phyloP scores from a whole-genome alignment of 441 rosid genomes.

The Hura crepitans region DNA sequence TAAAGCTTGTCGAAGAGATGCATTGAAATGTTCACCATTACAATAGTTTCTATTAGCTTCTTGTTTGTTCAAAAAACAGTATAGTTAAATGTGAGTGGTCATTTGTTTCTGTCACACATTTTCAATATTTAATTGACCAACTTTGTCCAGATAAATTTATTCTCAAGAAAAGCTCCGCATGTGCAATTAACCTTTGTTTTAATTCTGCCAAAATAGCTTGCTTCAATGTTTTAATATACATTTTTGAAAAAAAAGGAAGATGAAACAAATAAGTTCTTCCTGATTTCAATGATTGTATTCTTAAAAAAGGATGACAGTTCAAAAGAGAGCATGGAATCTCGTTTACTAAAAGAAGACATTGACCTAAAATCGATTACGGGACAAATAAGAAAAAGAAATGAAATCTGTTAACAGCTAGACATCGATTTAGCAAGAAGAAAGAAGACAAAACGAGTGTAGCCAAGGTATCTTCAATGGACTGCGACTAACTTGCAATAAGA shows the following conservation, averaged over 20 bases:
- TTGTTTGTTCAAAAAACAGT: slow-evolving; percentile 7
- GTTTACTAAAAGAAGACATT: slow-evolving; percentile 26
- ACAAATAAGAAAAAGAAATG: slow-evolving; percentile 10
- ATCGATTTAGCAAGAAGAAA: slow-evolving; percentile 11
- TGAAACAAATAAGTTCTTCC: slow-evolving; percentile 24
- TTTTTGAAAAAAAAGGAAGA: slow-evolving; percentile 18
- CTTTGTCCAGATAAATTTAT: slow-evolving; percentile 32
- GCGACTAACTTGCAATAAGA: slow-evolving; percentile 30
- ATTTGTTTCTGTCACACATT: slow-evolving; percentile 24
- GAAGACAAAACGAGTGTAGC: slow-evolving; percentile 26
- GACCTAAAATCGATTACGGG: slow-evolving; percentile 18
- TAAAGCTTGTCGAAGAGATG: slow-evolving; percentile 6
- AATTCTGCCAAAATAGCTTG: slow-evolving; percentile 25
- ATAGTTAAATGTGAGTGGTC: slow-evolving; percentile 17
- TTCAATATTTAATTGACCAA: slow-evolving; percentile 34
- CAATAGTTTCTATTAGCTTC: slow-evolving; percentile 12
- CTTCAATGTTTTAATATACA: slow-evolving; percentile 14
- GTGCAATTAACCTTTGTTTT: slow-evolving; percentile 39
- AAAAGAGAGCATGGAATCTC: slow-evolving; percentile 30
- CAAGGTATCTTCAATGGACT: slow-evolving; percentile 32
- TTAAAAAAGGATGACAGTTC: slow-evolving; percentile 39
- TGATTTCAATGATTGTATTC: slow-evolving; percentile 40
- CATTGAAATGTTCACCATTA: slow-evolving; percentile 12
- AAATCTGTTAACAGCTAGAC: slow-evolving; percentile 28
- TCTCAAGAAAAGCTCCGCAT: slow-evolving; percentile 47